A percentile compares a stretch with the other conserved stretches of the same genome.
phyloP scores from a whole-genome alignment of 768 basidiomycete species.

The Amanita molliuscula region DNA sequence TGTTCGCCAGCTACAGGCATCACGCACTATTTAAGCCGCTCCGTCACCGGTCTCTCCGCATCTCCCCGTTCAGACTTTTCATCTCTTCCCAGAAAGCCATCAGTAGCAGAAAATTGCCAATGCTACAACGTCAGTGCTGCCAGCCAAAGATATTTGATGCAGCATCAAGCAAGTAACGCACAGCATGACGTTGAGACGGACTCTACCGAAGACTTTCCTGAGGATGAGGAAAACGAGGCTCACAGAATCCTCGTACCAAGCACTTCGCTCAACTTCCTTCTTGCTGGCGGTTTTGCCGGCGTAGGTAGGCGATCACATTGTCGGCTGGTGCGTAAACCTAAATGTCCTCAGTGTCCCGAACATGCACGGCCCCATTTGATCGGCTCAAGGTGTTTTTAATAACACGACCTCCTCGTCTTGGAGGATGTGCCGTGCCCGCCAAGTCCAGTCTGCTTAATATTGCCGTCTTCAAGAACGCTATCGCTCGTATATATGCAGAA shows the following conservation, averaged over 20 bases:
- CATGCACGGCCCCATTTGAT: constrained; percentile 96
- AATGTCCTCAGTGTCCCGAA: constrained; percentile 65
- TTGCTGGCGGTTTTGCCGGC: constrained; percentile 92
- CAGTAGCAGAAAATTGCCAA: constrained; percentile 76
- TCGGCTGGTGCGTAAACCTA: constrained; percentile 30
- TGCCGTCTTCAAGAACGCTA: constrained; percentile 60
- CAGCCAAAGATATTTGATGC: constrained; percentile 10
- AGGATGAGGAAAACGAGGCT: constrained; percentile 53
- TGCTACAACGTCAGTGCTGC: constrained; percentile 55
- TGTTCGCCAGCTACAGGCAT: constrained; percentile 44
- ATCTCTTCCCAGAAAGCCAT: constrained; percentile 72
- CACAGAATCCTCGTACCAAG: constrained; percentile 54
- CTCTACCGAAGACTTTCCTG: constrained; percentile 32
- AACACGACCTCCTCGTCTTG: constrained; percentile 71
- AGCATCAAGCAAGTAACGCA: constrained; percentile 18
- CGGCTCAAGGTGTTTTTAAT: constrained; percentile 95
- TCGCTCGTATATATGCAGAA: constrained; percentile 77
- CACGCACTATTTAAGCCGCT: constrained; percentile 56
- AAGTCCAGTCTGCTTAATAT: constrained; percentile 40
- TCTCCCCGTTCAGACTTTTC: constrained; percentile 62
- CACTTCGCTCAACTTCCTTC: constrained; percentile 78
- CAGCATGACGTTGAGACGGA: constrained; percentile 30
- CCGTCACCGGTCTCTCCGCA: constrained; percentile 71
- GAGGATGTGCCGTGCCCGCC: constrained; percentile 36
- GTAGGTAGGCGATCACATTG: constrained; percentile 49